A percentile compares a stretch with the other conserved stretches of the same genome.
These are phyloP conservation scores for Paecilomyces sp. DNA, from an alignment of 2,329 filamentous ascomycete genomes.

Conservation along the genomic window DNA sequence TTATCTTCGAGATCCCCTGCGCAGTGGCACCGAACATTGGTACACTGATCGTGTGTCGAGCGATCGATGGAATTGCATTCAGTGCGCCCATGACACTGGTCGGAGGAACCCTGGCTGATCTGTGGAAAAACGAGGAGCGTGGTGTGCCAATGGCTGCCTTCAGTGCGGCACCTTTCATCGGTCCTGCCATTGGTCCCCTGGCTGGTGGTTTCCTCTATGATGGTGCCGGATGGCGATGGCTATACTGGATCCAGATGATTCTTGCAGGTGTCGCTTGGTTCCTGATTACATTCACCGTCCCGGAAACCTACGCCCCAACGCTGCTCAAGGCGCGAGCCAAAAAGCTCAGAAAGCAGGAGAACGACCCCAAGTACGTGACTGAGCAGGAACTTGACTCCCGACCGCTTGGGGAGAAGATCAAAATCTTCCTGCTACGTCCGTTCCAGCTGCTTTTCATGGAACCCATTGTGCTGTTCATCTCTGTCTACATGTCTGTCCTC, in stretches of 20 bases:
- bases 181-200: conserved; percentile 69
- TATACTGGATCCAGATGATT: conserved; percentile 84
- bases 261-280: conserved; percentile 62
- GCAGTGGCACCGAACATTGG: conserved; percentile 68
- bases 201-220: conserved; percentile 70
- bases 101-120: conserved; percentile 71
- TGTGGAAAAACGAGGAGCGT: conserved; percentile 79
- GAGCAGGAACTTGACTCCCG: conserved; percentile 72
- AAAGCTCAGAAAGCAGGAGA: conserved; percentile 63
- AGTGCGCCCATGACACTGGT: conserved; percentile 82
- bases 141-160: conserved; percentile 85
- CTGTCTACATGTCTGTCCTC: conserved; percentile 77
- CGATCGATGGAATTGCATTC: conserved; percentile 76
- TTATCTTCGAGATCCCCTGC: conserved; percentile 74
- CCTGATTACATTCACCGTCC: conserved; percentile 78
- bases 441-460: conserved; percentile 81
- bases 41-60: conserved; percentile 67
- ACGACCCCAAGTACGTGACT: conserved; percentile 62
- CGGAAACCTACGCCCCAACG: conserved; percentile 79
- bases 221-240: conserved; percentile 68
- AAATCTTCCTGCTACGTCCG: conserved; percentile 70
- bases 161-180: conserved; percentile 73
- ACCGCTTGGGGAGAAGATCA: conserved; percentile 60
- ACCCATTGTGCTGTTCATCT: conserved; percentile 77
- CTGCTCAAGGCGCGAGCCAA: conserved; percentile 64